Percentiles rank a stretch among this genome's conserved stretches.
Conservation (phyloP, 140 eudicot species). For the Oenanthe javanica region DNA sequence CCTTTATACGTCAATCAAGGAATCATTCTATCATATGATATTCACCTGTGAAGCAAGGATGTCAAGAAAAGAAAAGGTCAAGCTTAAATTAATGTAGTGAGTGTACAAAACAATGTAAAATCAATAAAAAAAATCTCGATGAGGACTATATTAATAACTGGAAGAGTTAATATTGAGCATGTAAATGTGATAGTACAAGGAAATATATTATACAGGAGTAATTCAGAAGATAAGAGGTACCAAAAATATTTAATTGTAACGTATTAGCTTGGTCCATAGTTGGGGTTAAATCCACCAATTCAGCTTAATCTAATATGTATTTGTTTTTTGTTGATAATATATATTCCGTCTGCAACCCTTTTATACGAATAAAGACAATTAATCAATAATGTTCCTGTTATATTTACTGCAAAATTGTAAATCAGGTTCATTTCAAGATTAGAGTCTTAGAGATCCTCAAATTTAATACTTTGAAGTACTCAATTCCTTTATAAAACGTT, state of each 20-base stretch:
- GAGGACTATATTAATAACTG: background rate
- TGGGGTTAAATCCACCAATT: background rate
- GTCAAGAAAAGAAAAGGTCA: background rate
- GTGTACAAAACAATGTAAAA: background rate
- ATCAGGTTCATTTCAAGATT: background rate
- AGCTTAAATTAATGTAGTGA: background rate
- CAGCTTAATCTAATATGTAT: background rate
- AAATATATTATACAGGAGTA: too few relatives aligned
- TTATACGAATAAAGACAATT: background rate
- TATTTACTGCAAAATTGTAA: background rate
- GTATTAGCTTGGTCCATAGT: background rate
- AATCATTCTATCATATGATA: background rate
- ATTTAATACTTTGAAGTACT: background rate
- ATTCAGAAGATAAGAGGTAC: too few relatives aligned
- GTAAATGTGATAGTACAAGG: background rate
- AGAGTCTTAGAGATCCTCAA: background rate
- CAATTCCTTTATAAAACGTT: background rate
- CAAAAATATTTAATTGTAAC: background rate
- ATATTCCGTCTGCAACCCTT: background rate
- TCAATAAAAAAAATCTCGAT: background rate
- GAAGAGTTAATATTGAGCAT: background rate
- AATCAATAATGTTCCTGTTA: too few relatives aligned
- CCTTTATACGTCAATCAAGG: background rate
- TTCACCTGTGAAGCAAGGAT: background rate
- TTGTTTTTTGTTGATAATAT: background rate